phyloP scores from a whole-genome alignment of 139 green algal species.

The Closterium sp. region DNA sequence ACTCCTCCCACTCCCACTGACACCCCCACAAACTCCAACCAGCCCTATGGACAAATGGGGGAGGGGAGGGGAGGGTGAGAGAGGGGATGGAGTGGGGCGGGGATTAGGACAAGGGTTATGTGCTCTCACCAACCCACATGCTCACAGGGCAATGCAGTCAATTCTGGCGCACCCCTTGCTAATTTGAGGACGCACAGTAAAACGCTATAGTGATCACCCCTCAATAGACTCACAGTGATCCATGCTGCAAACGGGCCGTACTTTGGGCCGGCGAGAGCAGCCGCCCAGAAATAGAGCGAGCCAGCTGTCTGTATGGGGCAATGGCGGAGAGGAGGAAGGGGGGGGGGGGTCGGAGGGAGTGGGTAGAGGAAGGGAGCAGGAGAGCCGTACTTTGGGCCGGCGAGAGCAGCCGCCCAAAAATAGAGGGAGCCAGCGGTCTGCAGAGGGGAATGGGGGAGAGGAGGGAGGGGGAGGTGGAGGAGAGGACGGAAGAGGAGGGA shows the following conservation, averaged over 20 bases:
- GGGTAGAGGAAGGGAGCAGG: too few relatives aligned
- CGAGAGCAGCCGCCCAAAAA: conserved; percentile 18
- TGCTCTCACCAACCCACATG: too few relatives aligned
- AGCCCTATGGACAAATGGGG: background rate
- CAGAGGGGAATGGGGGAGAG: background rate
- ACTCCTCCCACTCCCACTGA: background rate
- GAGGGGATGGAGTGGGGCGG: too few relatives aligned
- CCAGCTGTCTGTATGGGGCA: conserved; percentile 8
- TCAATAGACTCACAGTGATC: conserved; percentile 8
- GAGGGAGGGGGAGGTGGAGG: background rate
- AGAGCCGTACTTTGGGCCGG: conserved; percentile 22
- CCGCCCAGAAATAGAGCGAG: conserved; percentile 29
- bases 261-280: conserved; percentile 20
- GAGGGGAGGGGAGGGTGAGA: background rate
- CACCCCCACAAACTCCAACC: conserved; percentile 13
- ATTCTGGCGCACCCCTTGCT: too few relatives aligned
- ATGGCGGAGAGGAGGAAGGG: background rate
- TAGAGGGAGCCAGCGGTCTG: conserved; percentile 30
- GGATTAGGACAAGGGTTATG: too few relatives aligned
- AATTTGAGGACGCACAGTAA: too few relatives aligned
- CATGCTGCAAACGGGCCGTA: conserved; percentile 21
- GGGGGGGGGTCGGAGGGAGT: too few relatives aligned
- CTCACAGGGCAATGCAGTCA: too few relatives aligned
- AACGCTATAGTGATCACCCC: too few relatives aligned
- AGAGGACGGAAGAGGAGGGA: background rate